Evolutionary conservation across 1,284 basidiomycete genomes (phyloP).

Genomic region (Ganoderma boninense): DNA sequence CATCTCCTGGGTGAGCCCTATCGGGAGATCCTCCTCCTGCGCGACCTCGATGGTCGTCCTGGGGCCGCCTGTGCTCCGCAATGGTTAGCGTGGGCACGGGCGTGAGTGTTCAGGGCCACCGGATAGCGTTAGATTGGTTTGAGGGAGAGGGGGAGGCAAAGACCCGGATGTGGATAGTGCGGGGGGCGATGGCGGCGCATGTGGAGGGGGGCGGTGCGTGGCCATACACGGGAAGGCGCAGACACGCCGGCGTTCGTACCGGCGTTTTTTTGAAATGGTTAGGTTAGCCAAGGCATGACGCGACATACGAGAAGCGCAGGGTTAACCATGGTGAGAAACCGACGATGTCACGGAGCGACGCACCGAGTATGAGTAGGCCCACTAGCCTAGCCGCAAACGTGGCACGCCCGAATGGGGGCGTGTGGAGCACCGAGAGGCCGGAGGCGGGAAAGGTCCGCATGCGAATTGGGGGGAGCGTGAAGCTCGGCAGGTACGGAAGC

Average conservation of each 20-base stretch:
- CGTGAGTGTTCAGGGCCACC: not conserved
- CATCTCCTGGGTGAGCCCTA: conserved; percentile 80
- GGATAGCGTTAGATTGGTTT: not conserved
- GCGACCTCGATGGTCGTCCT: conserved; percentile 73
- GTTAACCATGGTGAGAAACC: not conserved
- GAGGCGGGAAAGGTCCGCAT: conserved; percentile 71
- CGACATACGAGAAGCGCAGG: not conserved
- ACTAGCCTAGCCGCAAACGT: conserved; percentile 75
- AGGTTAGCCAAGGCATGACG: not conserved
- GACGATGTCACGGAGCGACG: conserved; percentile 12
- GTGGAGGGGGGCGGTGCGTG: not conserved
- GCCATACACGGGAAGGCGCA: not conserved
- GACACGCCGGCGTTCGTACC: not conserved
- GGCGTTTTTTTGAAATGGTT: not conserved
- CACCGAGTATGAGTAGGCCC: conserved; percentile 57
- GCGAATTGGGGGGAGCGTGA: conserved; percentile 77
- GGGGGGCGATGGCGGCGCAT: not conserved
- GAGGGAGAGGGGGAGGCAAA: not conserved
- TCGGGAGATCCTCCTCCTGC: conserved; percentile 69
- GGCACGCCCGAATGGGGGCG: conserved; percentile 73
- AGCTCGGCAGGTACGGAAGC: conserved; percentile 70
- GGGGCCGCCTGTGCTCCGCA: conserved; percentile 39
- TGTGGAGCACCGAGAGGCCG: conserved; percentile 86
- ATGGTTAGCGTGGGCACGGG: not conserved
- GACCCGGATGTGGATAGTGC: not conserved